phyloP scores from a whole-genome alignment of 2,329 filamentous ascomycete species.

The Paracamarosporium sp. region DNA sequence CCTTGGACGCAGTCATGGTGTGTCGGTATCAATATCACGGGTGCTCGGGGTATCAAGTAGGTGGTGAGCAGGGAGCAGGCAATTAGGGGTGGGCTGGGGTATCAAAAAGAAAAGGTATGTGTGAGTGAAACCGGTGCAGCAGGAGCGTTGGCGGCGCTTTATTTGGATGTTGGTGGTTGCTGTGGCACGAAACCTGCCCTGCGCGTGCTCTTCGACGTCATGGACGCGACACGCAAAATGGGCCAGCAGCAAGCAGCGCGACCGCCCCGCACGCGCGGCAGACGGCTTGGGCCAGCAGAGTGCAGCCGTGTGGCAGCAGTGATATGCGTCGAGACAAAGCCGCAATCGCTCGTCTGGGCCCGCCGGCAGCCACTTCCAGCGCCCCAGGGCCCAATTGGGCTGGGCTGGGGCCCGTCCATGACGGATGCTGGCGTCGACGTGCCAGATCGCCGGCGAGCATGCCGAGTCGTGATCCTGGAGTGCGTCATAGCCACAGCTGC shows the following conservation, averaged over 20 bases:
- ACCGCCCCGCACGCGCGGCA: slow-evolving; percentile 3
- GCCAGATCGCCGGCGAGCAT: background rate
- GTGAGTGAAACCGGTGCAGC: background rate
- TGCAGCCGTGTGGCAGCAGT: background rate
- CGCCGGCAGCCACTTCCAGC: background rate
- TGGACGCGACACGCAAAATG: slow-evolving; percentile 9
- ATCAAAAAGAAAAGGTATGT: slow-evolving; percentile 8
- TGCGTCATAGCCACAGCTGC: slow-evolving; percentile 7
- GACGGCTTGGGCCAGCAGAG: background rate
- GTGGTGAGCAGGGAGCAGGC: background rate
- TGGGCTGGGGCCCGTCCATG: background rate
- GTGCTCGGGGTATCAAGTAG: slow-evolving; percentile 15
- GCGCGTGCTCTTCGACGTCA: slow-evolving; percentile 8
- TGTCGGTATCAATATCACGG: slow-evolving; percentile 1
- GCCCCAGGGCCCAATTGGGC: background rate
- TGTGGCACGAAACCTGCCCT: slow-evolving; percentile 8
- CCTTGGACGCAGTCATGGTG: slow-evolving; percentile 18
- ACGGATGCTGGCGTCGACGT: slow-evolving; percentile 1
- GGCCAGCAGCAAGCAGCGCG: background rate
- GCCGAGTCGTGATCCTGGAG: background rate
- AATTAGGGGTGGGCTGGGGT: slow-evolving; percentile 4
- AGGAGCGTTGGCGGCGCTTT: slow-evolving; percentile 7
- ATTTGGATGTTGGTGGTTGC: slow-evolving; percentile 12
- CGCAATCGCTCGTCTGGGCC: background rate
- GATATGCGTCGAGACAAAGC: background rate